phyloP scores from a whole-genome alignment of 768 basidiomycete species.

The Crassisporium funariophilum region DNA sequence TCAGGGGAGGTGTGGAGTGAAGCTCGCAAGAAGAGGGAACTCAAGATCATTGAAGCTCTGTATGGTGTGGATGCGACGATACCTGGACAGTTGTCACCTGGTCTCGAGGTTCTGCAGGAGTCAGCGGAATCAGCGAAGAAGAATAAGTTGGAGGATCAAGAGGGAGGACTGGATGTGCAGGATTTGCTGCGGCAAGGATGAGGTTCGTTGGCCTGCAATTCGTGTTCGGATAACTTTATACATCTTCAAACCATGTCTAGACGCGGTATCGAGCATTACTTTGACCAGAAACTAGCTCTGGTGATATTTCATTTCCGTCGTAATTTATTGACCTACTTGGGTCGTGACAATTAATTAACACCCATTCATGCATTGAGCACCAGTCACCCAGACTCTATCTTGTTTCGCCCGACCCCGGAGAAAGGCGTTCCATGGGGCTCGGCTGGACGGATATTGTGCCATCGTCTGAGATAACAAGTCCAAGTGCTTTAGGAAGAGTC shows the following conservation, averaged over 20 bases:
- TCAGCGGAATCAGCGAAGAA: constrained; percentile 17
- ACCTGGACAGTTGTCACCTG: constrained; percentile 35
- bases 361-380: no score
- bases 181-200: not conserved
- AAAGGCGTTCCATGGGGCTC: not conserved
- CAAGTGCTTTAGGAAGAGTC: constrained; percentile 43
- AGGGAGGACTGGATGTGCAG: constrained; percentile 13
- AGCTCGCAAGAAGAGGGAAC: constrained; percentile 34
- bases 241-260: no score
- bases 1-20: constrained; percentile 29
- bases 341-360: no score
- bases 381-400: no score
- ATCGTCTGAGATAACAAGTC: constrained; percentile 19
- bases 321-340: no score
- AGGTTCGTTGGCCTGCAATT: no score
- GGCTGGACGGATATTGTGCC: constrained; percentile 12
- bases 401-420: no score
- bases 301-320: no score
- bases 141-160: constrained; percentile 22
- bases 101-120: constrained; percentile 51
- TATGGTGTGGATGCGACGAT: constrained; percentile 46
- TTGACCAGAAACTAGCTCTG: no score
- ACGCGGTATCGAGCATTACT: no score
- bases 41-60: constrained; percentile 50
- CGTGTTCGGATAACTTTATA: no score